phyloP scores from a whole-genome alignment of 106 monocot genomes.

The Hemerocallis citrina region DNA sequence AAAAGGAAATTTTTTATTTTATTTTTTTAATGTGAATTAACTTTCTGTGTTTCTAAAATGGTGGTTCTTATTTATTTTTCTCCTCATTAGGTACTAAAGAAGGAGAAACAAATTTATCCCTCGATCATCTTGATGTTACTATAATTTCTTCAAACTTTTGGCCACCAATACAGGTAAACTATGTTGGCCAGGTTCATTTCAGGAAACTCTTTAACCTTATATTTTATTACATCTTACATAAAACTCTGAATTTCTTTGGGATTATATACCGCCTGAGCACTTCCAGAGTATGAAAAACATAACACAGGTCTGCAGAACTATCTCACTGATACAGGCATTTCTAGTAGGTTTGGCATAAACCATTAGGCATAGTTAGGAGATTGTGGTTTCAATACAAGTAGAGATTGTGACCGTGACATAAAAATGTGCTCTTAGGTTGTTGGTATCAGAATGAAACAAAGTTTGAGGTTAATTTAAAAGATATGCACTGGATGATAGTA shows the following conservation, averaged over 20 bases:
- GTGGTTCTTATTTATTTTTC: background rate
- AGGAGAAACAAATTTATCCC: slow-evolving; percentile 31
- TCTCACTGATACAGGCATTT: background rate
- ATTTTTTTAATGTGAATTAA: too few species aligned
- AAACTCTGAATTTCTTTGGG: background rate
- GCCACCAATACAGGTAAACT: slow-evolving; percentile 91
- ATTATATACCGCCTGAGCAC: background rate
- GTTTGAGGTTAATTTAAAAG: background rate
- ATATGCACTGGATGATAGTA: background rate
- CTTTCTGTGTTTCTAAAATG: too few species aligned
- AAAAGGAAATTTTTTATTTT: too few species aligned
- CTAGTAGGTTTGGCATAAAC: background rate
- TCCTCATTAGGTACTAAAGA: slow-evolving; percentile 30
- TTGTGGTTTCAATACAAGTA: too few species aligned
- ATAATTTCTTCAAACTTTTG: slow-evolving; percentile 96
- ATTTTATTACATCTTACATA: background rate
- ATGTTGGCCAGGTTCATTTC: background rate
- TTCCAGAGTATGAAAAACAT: too few species aligned
- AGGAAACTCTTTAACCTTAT: background rate
- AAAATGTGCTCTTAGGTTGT: background rate
- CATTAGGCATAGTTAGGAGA: background rate
- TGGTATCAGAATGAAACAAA: background rate
- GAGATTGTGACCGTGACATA: too few species aligned
- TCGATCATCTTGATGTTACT: slow-evolving; percentile 74
- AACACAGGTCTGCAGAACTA: background rate